Conservation (phyloP, 768 basidiomycete genomes). For the Lactarius sp. region DNA sequence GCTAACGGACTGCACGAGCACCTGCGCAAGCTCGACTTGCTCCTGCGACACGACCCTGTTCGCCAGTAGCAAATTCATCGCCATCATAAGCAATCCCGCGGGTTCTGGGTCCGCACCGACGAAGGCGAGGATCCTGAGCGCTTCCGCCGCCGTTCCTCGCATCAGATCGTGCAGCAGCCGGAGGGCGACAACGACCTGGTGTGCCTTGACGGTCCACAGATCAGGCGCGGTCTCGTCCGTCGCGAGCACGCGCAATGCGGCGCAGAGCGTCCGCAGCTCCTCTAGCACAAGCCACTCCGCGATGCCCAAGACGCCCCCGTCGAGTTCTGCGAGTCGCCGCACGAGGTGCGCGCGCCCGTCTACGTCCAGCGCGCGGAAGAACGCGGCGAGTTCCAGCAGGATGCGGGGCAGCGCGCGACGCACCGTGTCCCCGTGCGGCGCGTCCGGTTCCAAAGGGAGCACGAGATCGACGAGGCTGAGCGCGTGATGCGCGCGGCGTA, state of each 20-base stretch:
- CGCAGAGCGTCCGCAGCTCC: slow-evolving; percentile 60
- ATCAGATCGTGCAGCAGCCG: slow-evolving; percentile 46
- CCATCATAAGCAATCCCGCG: slow-evolving; percentile 37
- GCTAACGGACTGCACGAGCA: slow-evolving; percentile 27
- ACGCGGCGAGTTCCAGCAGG: slow-evolving; percentile 48
- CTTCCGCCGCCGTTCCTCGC: slow-evolving; percentile 34
- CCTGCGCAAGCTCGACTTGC: slow-evolving; percentile 40
- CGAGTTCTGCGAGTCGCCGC: slow-evolving; percentile 50
- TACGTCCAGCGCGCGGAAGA: slow-evolving; percentile 53
- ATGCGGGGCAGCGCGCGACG: slow-evolving; percentile 51
- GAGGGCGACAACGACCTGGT: slow-evolving; percentile 47
- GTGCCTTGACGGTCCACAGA: slow-evolving; percentile 37
- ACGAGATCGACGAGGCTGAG: slow-evolving; percentile 54
- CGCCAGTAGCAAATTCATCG: slow-evolving; percentile 46
- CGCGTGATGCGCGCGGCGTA: slow-evolving; percentile 49
- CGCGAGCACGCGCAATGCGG: slow-evolving; percentile 43
- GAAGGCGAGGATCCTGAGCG: slow-evolving; percentile 41
- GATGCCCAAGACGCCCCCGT: slow-evolving; percentile 50
- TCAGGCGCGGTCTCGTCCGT: slow-evolving; percentile 33
- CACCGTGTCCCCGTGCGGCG: slow-evolving; percentile 38
- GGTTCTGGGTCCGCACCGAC: slow-evolving; percentile 44
- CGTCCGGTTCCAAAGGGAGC: slow-evolving; percentile 38
- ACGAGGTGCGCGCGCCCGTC: slow-evolving; percentile 47
- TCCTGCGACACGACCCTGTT: slow-evolving; percentile 42
- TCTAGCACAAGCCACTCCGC: slow-evolving; percentile 69